Percentiles rank a stretch among this genome's conserved stretches.
phyloP scores from a whole-genome alignment of 2,329 filamentous ascomycete species.

The Beauveria scarabaeidicola region DNA sequence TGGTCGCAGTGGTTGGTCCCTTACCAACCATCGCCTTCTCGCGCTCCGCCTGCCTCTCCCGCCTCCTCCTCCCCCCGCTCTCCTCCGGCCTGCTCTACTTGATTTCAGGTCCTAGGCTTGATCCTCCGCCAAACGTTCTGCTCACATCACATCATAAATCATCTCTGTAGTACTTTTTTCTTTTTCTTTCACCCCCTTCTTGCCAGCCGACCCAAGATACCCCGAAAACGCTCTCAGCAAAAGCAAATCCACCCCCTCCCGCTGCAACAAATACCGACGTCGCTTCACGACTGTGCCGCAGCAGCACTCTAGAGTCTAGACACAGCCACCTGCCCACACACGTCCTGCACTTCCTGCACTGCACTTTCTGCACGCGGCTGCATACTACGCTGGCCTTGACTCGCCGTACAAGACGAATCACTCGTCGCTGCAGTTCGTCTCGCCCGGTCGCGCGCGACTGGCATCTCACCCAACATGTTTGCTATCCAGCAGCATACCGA shows the following conservation, averaged over 20 bases:
- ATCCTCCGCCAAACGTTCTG: neutral
- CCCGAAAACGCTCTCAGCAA: neutral
- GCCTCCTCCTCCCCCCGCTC: conserved; percentile 1
- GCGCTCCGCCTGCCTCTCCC: neutral
- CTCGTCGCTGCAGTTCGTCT: neutral
- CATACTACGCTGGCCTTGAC: neutral
- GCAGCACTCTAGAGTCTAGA: neutral
- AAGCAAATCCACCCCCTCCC: conserved; percentile 1
- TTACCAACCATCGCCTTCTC: conserved; percentile 4
- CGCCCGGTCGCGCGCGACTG: neutral
- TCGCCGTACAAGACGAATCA: neutral
- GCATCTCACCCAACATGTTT: conserved; percentile 26
- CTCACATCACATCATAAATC: conserved; percentile 6
- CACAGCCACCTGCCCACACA: neutral
- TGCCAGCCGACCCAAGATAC: conserved; percentile 1
- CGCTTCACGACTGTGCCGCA: neutral
- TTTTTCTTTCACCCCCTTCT: neutral
- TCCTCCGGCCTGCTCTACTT: neutral
- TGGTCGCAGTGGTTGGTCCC: conserved; percentile 3
- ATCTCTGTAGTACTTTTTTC: neutral
- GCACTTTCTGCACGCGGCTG: neutral
- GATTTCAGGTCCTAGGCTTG: neutral
- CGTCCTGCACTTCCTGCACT: neutral
- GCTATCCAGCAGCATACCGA: conserved; percentile 26
- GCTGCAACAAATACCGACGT: conserved; percentile 2